Evolutionary conservation across 2,329 filamentous ascomycete genomes (phyloP), one percentile per base, ranked within the genome.

Genomic region (Diaporthe vaccinii): DNA sequence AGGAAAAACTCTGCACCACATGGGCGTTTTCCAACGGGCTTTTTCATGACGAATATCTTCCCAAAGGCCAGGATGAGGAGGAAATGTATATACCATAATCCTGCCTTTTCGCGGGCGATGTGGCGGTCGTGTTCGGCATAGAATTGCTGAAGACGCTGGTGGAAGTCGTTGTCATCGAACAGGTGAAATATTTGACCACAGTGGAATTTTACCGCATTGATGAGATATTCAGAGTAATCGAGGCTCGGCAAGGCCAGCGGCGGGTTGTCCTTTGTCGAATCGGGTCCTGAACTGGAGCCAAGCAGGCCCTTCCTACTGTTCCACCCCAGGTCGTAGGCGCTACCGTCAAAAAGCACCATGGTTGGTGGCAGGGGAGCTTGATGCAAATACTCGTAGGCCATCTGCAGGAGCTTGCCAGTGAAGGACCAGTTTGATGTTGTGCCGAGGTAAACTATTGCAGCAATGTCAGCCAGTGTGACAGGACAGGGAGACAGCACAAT

Each of bases 401-500:
- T 83, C 36, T 82, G 84, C n/a, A 90, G 81, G 2, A 89, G 84
- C 25, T 86, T 84, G 10, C 88, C 83, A 36, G 85, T 85, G 68
- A 90, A 90, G 0, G 88, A 87, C 89, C 89, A 90, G 62, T 89
- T 90, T 1, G 89, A 90, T 0, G 88, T 90, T 2, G 87, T 88
- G 1, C 88, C 89, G 12, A 90, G 83, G 74, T 89, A 90, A 73
- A 84, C 87, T 89, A 28, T 10, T 25, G 67, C 62, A 28, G 8
- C 20, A 22, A 17, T 55, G 41, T 69, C 34, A 69, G 65, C 22
- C 65, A 28, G 46, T 15, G 9, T 20, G 65, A 55, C 34, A 22
- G 34, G 15, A 28, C 2, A 17, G 28, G 14, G 39, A 20, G 3
- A 20, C 12, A 25, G 17, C 14, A 22, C n/a, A 28, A 39, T 15